A percentile compares a stretch with the other conserved stretches of the same genome.
These are phyloP conservation scores for Agarophyton chilense DNA, from an alignment of 23 red algal species.

Conservation along the genomic window DNA sequence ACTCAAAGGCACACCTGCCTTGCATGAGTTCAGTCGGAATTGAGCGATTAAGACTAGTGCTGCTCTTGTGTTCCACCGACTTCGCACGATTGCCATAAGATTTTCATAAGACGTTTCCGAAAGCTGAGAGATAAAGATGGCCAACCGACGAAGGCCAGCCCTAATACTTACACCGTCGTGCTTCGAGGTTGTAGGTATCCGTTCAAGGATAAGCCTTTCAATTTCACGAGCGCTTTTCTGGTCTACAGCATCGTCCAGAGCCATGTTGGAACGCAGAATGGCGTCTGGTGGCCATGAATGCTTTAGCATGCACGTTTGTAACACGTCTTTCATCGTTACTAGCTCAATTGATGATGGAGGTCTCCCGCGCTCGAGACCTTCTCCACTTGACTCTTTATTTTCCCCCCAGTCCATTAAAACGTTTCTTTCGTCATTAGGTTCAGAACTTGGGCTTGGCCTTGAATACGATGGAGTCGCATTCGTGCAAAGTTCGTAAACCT, in stretches of 20 bases:
- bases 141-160: no score
- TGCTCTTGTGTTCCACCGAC: slow-evolving; percentile 6
- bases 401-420: not conserved
- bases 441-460: not conserved
- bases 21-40: slow-evolving; percentile 22
- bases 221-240: slow-evolving; percentile 4
- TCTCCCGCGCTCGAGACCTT: not conserved
- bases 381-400: not conserved
- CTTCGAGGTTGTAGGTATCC: no score
- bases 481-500: slow-evolving; percentile 14
- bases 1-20: no score
- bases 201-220: no score
- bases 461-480: not conserved
- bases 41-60: not conserved
- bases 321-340: not conserved
- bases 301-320: slow-evolving; percentile 2
- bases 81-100: not conserved
- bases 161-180: no score
- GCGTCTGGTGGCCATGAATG: slow-evolving; percentile 30
- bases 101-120: no score
- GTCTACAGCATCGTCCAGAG: slow-evolving; percentile 34
- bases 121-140: no score
- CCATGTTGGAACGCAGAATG: not conserved
- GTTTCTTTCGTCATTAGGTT: not conserved
- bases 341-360: not conserved